Percentiles rank a stretch among this genome's conserved stretches.
Evolutionary conservation across 1,284 basidiomycete species (phyloP).

Genomic region (Laetiporus sulphureus): DNA sequence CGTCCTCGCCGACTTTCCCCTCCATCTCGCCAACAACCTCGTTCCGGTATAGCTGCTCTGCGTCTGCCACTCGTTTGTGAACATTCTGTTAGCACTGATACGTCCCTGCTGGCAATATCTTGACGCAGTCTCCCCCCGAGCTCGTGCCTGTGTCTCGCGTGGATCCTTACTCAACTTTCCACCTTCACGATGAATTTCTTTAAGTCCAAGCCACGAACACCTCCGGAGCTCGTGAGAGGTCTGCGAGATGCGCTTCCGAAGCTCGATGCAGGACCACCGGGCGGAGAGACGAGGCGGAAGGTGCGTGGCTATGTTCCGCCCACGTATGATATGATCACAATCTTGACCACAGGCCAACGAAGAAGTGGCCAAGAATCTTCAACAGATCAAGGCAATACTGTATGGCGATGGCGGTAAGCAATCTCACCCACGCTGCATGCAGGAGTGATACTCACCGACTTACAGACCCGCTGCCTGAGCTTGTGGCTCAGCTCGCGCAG

Average conservation of each 20-base stretch:
- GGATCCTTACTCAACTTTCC: not conserved
- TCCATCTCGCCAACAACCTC: not conserved
- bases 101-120: not conserved
- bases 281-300: slow-evolving; percentile 73
- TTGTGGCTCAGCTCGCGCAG: slow-evolving; percentile 89
- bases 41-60: not conserved
- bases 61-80: not conserved
- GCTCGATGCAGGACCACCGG: slow-evolving; percentile 69
- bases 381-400: slow-evolving; percentile 83
- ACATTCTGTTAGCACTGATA: not conserved
- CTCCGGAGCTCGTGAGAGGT: slow-evolving; percentile 77
- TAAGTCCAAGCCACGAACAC: slow-evolving; percentile 82
- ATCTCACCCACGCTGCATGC: slow-evolving; percentile 5
- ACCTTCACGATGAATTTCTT: slow-evolving; percentile 80
- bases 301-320: slow-evolving; percentile 34
- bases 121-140: not conserved
- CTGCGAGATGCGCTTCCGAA: slow-evolving; percentile 74
- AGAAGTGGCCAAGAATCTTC: slow-evolving; percentile 83
- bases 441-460: slow-evolving; percentile 6
- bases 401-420: slow-evolving; percentile 79
- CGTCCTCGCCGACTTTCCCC: not conserved
- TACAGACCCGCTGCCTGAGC: slow-evolving; percentile 76
- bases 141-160: not conserved
- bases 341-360: slow-evolving; percentile 60
- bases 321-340: not conserved